A percentile compares a stretch with the other conserved stretches of the same genome.
phyloP scores from a whole-genome alignment of 305 asterid species.

The Fraxinus dipetala region DNA sequence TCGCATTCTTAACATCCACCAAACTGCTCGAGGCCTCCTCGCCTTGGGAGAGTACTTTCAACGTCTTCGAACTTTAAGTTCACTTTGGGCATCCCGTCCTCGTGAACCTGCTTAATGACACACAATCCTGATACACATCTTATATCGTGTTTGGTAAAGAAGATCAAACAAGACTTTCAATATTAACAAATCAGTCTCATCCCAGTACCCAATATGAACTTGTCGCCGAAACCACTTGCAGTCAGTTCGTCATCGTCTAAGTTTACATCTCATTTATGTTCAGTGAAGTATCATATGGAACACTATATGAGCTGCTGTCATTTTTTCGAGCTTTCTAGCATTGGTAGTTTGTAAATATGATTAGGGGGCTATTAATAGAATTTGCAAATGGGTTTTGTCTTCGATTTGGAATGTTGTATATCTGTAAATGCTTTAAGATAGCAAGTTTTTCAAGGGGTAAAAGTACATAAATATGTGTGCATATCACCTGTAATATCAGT shows the following conservation, averaged over 20 bases:
- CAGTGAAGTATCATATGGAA: neutral
- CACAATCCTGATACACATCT: neutral
- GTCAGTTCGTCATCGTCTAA: neutral
- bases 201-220: neutral
- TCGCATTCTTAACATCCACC: slow-evolving; percentile 33
- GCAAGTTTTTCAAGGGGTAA: neutral
- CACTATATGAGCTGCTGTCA: slow-evolving; percentile 7
- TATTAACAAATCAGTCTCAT: neutral
- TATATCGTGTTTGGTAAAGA: neutral
- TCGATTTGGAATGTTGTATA: neutral
- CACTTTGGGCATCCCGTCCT: slow-evolving; percentile 30
- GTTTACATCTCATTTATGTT: slow-evolving; percentile 5
- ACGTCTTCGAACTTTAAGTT: slow-evolving; percentile 45
- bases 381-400: slow-evolving; percentile 9
- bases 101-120: slow-evolving; percentile 26
- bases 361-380: slow-evolving; percentile 20
- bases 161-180: neutral
- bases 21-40: slow-evolving; percentile 54
- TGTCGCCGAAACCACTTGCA: neutral
- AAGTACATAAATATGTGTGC: neutral
- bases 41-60: slow-evolving; percentile 53
- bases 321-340: slow-evolving; percentile 22
- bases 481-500: neutral
- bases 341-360: slow-evolving; percentile 29
- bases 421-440: neutral